Percentiles rank a stretch among this genome's conserved stretches.
Evolutionary conservation across 2,329 filamentous ascomycete genomes (phyloP).

Genomic region (Aspergillus floridensis): DNA sequence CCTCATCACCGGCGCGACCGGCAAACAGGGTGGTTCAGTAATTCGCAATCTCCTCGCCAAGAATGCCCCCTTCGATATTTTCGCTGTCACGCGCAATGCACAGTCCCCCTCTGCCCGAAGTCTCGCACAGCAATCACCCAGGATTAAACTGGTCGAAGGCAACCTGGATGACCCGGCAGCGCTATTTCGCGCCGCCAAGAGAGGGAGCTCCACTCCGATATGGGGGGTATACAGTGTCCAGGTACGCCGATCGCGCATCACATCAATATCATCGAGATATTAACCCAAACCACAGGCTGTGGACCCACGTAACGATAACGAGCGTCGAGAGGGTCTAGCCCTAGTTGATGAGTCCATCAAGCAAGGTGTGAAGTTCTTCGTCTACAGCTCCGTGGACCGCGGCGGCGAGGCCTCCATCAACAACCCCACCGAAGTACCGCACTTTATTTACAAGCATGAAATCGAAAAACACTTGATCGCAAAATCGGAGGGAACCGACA

Average conservation of each 20-base stretch:
- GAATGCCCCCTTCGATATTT: slow-evolving; percentile 47
- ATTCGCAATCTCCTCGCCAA: slow-evolving; percentile 31
- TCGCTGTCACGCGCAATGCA: slow-evolving; percentile 60
- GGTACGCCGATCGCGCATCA: slow-evolving; percentile 28
- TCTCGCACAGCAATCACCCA: slow-evolving; percentile 45
- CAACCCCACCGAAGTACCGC: slow-evolving; percentile 56
- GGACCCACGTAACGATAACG: slow-evolving; percentile 18
- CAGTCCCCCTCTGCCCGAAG: slow-evolving; percentile 51
- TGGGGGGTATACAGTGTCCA: slow-evolving; percentile 64
- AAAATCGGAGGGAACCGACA: slow-evolving; percentile 38
- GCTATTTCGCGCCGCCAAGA: slow-evolving; percentile 50
- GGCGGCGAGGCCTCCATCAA: slow-evolving; percentile 55
- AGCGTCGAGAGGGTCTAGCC: slow-evolving; percentile 56
- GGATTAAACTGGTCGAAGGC: slow-evolving; percentile 57
- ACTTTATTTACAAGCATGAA: slow-evolving; percentile 61
- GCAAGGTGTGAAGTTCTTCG: slow-evolving; percentile 57
- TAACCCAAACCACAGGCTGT: too few relatives aligned
- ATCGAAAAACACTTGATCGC: slow-evolving; percentile 62
- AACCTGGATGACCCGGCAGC: slow-evolving; percentile 52
- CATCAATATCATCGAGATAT: too few relatives aligned
- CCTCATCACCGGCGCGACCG: slow-evolving; percentile 5
- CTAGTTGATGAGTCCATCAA: slow-evolving; percentile 58
- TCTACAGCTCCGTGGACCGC: slow-evolving; percentile 65
- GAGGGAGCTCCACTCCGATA: slow-evolving; percentile 41
- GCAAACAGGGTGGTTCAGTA: slow-evolving; percentile 40